These are phyloP conservation scores for Anacardium occidentale DNA, from an alignment of 345 rosid species.

Conservation along the genomic window DNA sequence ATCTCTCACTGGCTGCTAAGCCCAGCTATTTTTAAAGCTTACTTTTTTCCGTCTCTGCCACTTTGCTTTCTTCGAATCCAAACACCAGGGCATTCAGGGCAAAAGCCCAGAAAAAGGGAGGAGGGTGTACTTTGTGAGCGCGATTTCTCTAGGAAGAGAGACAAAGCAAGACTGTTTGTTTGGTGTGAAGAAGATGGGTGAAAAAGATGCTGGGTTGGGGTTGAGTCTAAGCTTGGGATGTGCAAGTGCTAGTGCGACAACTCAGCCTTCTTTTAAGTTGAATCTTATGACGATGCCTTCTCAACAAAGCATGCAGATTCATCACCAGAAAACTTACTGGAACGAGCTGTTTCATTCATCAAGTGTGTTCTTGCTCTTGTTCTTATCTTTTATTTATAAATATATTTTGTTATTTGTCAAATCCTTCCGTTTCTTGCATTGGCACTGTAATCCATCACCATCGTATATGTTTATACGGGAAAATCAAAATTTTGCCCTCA, in stretches of 20 bases:
- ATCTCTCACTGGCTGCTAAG: conserved; percentile 25
- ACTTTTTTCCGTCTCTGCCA: conserved; percentile 16
- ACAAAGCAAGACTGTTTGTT: conserved; percentile 7
- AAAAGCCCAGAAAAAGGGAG: conserved; percentile 17
- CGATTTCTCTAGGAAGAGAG: background rate
- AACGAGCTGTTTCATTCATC: conserved; percentile 54
- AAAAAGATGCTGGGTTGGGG: conserved; percentile 54
- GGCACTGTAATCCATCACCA: too few species aligned
- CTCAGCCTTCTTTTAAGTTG: conserved; percentile 37
- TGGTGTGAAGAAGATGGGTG: conserved; percentile 36
- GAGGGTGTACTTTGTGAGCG: background rate
- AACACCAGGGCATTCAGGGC: conserved; percentile 16
- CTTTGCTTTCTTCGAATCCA: conserved; percentile 24
- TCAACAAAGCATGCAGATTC: conserved; percentile 37
- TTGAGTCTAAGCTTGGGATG: conserved; percentile 53
- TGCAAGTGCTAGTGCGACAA: conserved; percentile 7
- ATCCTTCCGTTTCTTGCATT: too few species aligned
- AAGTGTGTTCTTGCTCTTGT: conserved; percentile 25
- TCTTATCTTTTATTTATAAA: too few species aligned
- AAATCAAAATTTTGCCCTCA: background rate
- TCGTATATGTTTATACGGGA: too few species aligned
- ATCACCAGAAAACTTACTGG: conserved; percentile 36
- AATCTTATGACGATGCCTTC: conserved; percentile 45
- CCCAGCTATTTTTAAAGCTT: conserved; percentile 23
- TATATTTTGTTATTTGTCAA: too few species aligned